These are phyloP conservation scores for Cryphonectria carpinicola DNA, from an alignment of 2,329 filamentous ascomycete genomes.

Conservation along the genomic window DNA sequence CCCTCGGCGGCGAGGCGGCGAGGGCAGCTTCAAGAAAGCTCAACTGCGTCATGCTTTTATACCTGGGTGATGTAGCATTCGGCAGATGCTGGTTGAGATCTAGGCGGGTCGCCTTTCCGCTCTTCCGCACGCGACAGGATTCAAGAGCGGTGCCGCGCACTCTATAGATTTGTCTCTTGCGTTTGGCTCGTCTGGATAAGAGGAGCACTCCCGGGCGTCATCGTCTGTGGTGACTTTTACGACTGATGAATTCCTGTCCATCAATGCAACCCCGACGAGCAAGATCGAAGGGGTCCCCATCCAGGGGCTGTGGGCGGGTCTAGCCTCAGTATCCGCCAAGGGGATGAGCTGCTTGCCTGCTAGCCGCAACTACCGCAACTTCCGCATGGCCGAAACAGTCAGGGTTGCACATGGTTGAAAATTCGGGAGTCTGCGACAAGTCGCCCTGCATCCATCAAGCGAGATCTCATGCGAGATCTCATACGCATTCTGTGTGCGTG, in stretches of 20 bases:
- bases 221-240: not conserved
- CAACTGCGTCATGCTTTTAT: not conserved
- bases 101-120: not conserved
- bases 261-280: not conserved
- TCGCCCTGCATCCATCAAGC: not conserved
- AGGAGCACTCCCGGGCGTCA: not conserved
- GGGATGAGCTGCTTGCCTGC: not conserved
- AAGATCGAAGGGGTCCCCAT: not conserved
- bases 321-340: not conserved
- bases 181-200: not conserved
- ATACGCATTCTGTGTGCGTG: not conserved
- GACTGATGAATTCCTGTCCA: not conserved
- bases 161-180: not conserved
- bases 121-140: not conserved
- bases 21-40: not conserved
- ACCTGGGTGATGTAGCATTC: constrained; percentile 1
- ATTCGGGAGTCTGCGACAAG: not conserved
- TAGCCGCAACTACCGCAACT: constrained; percentile 3
- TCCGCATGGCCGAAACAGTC: not conserved
- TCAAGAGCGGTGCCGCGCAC: not conserved
- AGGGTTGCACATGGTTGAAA: not conserved
- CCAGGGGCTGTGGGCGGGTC: not conserved
- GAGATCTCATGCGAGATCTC: not conserved
- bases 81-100: not conserved
- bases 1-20: not conserved